phyloP scores from a whole-genome alignment of 2,329 filamentous ascomycete genomes.

The Sclerotinia sclerotiorum region DNA sequence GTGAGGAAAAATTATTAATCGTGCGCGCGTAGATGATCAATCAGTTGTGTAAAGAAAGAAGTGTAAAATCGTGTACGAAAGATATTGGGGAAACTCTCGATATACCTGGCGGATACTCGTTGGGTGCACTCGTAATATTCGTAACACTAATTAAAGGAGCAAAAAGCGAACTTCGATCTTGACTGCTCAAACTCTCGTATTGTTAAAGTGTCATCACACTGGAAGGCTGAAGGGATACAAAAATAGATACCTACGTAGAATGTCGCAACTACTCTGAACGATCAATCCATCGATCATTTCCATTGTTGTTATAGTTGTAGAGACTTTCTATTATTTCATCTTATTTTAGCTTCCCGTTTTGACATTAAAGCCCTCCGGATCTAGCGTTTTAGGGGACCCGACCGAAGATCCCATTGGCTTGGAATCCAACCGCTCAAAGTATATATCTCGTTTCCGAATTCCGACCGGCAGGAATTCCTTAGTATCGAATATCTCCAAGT shows the following conservation, averaged over 20 bases:
- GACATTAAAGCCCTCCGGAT: neutral
- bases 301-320: neutral
- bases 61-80: neutral
- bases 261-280: too few relatives aligned
- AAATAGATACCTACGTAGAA: too few relatives aligned
- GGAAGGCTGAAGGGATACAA: neutral
- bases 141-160: neutral
- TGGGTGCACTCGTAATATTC: neutral
- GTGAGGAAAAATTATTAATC: neutral
- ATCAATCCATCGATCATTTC: neutral
- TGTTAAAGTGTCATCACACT: neutral
- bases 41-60: neutral
- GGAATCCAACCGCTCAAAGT: neutral
- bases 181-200: neutral
- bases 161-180: neutral
- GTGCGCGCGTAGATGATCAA: neutral
- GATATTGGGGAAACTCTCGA: neutral
- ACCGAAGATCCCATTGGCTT: conserved; percentile 1
- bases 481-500: neutral
- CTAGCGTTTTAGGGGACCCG: conserved; percentile 4
- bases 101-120: neutral
- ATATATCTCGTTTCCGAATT: neutral
- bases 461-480: neutral
- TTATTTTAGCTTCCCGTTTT: neutral
- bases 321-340: neutral